Evolutionary conservation across 768 basidiomycete species (phyloP).

Genomic region (Rhodocollybia butyracea): DNA sequence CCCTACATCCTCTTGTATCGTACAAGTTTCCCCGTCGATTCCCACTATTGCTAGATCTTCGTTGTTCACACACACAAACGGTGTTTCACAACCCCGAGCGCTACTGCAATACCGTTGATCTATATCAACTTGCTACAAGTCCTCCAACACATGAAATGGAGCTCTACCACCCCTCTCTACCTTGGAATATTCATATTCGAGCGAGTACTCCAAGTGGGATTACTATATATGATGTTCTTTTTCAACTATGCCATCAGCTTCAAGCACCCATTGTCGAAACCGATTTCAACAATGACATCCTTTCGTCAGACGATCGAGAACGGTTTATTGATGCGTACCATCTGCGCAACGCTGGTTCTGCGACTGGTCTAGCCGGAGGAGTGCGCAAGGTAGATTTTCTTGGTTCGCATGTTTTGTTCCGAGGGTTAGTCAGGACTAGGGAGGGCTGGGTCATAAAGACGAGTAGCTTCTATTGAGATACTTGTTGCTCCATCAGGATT

Average conservation of each 20-base stretch:
- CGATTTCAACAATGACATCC: slow-evolving; percentile 39
- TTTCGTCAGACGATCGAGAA: neutral
- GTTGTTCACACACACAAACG: neutral
- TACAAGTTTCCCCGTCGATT: neutral
- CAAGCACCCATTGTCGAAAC: slow-evolving; percentile 30
- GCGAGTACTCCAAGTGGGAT: slow-evolving; percentile 33
- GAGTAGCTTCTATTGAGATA: neutral
- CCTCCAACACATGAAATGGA: slow-evolving; percentile 42
- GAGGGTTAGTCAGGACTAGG: slow-evolving; percentile 29
- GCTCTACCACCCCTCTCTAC: slow-evolving; percentile 39
- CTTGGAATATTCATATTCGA: slow-evolving; percentile 48
- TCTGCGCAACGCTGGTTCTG: neutral
- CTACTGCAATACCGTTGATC: slow-evolving; percentile 22
- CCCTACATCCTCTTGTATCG: neutral
- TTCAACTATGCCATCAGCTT: slow-evolving; percentile 31
- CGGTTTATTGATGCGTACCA: slow-evolving; percentile 8
- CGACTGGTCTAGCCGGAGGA: neutral
- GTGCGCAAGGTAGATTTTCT: neutral
- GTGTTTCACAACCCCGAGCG: slow-evolving; percentile 3
- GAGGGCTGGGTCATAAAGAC: slow-evolving; percentile 3
- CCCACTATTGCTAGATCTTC: neutral
- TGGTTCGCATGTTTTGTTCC: slow-evolving; percentile 31
- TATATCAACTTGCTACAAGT: slow-evolving; percentile 37
- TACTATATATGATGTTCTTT: slow-evolving; percentile 43
- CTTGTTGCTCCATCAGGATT: no score